Evolutionary conservation across 345 rosid genomes (phyloP).

Genomic region (Bruguiera sexangula): DNA sequence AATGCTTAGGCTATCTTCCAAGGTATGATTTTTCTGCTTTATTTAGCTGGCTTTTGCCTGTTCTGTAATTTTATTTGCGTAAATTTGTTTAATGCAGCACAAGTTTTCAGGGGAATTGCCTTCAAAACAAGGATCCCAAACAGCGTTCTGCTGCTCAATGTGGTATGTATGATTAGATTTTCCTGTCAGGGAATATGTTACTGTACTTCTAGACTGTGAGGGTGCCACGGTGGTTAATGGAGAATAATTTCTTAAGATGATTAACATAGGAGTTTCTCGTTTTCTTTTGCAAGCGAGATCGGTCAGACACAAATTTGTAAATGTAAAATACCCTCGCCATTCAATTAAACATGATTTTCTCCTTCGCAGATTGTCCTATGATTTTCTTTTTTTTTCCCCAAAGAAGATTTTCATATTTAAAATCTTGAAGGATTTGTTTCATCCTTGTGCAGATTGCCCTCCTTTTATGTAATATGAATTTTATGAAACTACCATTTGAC

Average conservation of each 20-base stretch:
- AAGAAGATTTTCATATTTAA: too few relatives aligned
- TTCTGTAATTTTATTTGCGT: constrained; percentile 13
- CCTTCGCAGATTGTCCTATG: too few relatives aligned
- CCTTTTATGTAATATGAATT: not conserved
- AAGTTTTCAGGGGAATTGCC: constrained; percentile 94
- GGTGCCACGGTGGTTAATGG: not conserved
- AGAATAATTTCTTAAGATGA: not conserved
- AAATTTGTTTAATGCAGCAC: constrained; percentile 36
- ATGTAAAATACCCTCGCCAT: not conserved
- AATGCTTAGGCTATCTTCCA: constrained; percentile 74
- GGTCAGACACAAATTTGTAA: too few relatives aligned
- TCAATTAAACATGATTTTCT: not conserved
- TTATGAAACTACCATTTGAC: too few relatives aligned
- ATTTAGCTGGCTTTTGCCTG: not conserved
- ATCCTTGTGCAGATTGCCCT: too few relatives aligned
- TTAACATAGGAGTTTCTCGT: not conserved
- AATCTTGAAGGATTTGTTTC: too few relatives aligned
- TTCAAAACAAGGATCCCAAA: constrained; percentile 53
- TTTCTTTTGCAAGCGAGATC: not conserved
- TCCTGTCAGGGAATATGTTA: not conserved
- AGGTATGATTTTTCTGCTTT: constrained; percentile 40
- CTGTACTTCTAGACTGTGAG: not conserved
- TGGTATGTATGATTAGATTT: constrained; percentile 40
- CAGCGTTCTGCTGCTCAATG: constrained; percentile 71
- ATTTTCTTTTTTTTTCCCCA: too few relatives aligned